Base-by-base conservation (phyloP, 1,284 basidiomycete species). In the Irpex sp. region DNA sequence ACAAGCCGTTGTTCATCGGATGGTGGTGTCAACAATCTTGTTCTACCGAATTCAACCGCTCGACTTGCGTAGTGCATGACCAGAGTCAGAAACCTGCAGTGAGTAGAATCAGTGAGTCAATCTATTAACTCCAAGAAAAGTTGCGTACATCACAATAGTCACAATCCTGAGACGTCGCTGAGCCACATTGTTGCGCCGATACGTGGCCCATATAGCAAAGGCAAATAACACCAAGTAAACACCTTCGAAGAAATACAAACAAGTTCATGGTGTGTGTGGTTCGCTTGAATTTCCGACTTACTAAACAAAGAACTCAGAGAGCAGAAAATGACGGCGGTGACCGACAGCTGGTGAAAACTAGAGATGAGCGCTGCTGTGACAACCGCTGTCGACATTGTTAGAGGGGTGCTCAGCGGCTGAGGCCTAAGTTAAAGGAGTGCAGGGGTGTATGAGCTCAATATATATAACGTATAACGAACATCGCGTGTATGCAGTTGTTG, bases 151-250 rank as follows among this genome's bases (percentile, higher is more conserved):
- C 7, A 57, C 46, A 31, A 66, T 50, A 1, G 67, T 68, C 36
- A 68, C 65, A 56, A 60, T 53, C 58, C 63, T 62, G 7, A 68
- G 61, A 26, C 65, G 61, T 31, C 46, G 61, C 7, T 58, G 60
- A 19, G 58, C 47, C 17, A 19, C 46, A 8, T 37, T 57, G 1
- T 7, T 19, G 4, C 61, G 51, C 33, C 55, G 17, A 19, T 65
- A 65, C 11, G 66, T 68, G 4, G 66, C 26, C 66, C 66, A 68
- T n/a, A 69, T 47, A 4, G 68, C 66, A 39, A 69, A 63, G 19
- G 65, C 43, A 46, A 68, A 66, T 15, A 69, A 56, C 8, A 67
- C 58, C 21, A 66, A 53, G 56, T 69, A 69, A 2, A 68, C 47
- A 9, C 68, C 68, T 74, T 46, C 43, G n/a, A 11, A 46, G n/a